These are phyloP conservation scores for Lotmaria passim DNA, from an alignment of 208 protist species.

Conservation along the genomic window DNA sequence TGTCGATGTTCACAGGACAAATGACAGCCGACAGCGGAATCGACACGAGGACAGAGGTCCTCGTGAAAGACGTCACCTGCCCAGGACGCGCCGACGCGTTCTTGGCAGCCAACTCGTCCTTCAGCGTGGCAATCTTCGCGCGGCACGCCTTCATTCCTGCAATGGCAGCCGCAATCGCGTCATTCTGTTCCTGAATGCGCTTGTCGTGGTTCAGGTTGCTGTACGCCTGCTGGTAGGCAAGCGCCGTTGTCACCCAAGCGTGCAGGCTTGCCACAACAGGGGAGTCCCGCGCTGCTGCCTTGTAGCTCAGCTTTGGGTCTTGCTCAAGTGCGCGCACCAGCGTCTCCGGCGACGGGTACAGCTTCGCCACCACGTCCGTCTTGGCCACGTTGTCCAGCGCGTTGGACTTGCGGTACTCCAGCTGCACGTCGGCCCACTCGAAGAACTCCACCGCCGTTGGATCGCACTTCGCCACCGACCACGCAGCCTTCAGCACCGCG, in stretches of 20 bases:
- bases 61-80: conserved; percentile 66
- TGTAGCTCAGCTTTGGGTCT: conserved; percentile 46
- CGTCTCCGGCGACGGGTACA: conserved; percentile 44
- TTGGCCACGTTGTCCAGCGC: conserved; percentile 42
- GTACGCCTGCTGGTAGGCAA: conserved; percentile 75
- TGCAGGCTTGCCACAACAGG: conserved; percentile 51
- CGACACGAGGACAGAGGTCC: conserved; percentile 53
- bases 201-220: conserved; percentile 53
- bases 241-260: conserved; percentile 58
- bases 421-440: conserved; percentile 66
- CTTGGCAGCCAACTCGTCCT: conserved; percentile 57
- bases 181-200: conserved; percentile 68
- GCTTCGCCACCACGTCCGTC: conserved; percentile 51
- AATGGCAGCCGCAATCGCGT: conserved; percentile 57
- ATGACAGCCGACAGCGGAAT: conserved; percentile 59
- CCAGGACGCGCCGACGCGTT: conserved; percentile 23
- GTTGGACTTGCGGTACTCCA: conserved; percentile 54
- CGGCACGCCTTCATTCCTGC: conserved; percentile 67
- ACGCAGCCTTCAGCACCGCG: conserved; percentile 59
- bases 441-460: conserved; percentile 67
- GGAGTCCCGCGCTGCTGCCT: conserved; percentile 47
- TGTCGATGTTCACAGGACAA: conserved; percentile 54
- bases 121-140: conserved; percentile 66
- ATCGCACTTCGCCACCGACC: conserved; percentile 58
- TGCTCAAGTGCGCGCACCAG: conserved; percentile 35